Conservation (phyloP, 2,329 filamentous ascomycete species). For the Gaeumannomyces tritici region DNA sequence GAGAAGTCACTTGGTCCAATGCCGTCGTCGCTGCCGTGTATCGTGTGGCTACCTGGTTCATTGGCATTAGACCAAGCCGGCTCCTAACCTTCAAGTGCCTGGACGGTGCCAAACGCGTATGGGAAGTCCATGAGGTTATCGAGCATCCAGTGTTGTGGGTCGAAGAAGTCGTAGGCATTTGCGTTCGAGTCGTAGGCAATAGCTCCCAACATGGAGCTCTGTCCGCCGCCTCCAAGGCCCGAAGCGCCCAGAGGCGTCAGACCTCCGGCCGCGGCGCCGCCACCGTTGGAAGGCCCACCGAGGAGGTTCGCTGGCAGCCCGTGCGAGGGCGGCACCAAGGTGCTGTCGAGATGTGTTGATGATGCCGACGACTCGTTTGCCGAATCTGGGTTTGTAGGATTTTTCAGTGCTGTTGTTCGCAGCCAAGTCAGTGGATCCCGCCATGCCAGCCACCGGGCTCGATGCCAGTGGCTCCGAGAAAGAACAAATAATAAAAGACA, state of each 20-base stretch:
- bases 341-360: conserved; percentile 54
- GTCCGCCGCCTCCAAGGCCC: conserved; percentile 31
- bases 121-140: conserved; percentile 78
- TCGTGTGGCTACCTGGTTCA: too few species aligned
- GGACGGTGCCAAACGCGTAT: conserved; percentile 32
- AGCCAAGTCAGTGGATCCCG: neutral
- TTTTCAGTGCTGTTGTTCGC: conserved; percentile 54
- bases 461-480: neutral
- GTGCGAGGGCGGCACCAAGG: conserved; percentile 40
- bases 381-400: conserved; percentile 78
- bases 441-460: neutral
- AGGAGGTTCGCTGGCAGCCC: conserved; percentile 37
- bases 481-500: neutral
- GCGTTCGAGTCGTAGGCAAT: conserved; percentile 49
- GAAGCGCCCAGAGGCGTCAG: conserved; percentile 41
- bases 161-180: conserved; percentile 69
- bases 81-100: conserved; percentile 1
- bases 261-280: conserved; percentile 19
- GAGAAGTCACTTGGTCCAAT: too few species aligned
- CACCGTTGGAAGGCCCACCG: conserved; percentile 29
- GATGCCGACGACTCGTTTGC: conserved; percentile 63
- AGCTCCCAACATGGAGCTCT: conserved; percentile 34
- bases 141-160: conserved; percentile 88
- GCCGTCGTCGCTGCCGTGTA: too few species aligned
- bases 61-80: too few species aligned